A percentile compares a stretch with the other conserved stretches of the same genome.
Evolutionary conservation across 306 rosid species (phyloP).

Genomic region (Gleditsia sinensis): DNA sequence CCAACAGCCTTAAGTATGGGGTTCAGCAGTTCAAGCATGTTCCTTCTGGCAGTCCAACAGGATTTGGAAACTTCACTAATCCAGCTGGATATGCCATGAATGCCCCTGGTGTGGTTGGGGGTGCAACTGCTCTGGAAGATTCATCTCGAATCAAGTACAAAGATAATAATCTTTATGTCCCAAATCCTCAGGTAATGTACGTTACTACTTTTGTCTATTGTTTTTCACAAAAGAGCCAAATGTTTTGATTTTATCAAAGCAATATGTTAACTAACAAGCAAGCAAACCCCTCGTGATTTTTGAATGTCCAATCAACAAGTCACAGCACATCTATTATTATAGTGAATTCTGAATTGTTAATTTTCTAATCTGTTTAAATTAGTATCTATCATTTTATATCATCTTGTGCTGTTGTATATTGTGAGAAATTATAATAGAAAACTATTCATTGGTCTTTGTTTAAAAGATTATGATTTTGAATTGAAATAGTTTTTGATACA

Average conservation of each 20-base stretch:
- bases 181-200: conserved; percentile 88
- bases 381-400: not conserved
- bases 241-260: not conserved
- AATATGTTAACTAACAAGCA: not conserved
- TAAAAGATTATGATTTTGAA: no score
- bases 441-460: no score
- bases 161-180: conserved; percentile 82
- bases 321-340: not conserved
- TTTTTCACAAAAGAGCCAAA: not conserved
- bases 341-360: not conserved
- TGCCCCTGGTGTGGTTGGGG: conserved; percentile 85
- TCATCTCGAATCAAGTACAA: conserved; percentile 91
- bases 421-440: no score
- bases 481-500: no score
- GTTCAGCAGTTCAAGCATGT: conserved; percentile 93
- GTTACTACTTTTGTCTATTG: not conserved
- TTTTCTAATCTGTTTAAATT: not conserved
- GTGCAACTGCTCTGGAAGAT: conserved; percentile 81
- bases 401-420: not conserved
- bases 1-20: conserved; percentile 85
- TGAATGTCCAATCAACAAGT: not conserved
- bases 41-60: conserved; percentile 83
- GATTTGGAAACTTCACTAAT: conserved; percentile 79
- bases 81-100: conserved; percentile 86
- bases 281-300: not conserved